A percentile compares a stretch with the other conserved stretches of the same genome.
Evolutionary conservation across 1,284 basidiomycete genomes (phyloP).

Genomic region (Anthracocystis walkeri): DNA sequence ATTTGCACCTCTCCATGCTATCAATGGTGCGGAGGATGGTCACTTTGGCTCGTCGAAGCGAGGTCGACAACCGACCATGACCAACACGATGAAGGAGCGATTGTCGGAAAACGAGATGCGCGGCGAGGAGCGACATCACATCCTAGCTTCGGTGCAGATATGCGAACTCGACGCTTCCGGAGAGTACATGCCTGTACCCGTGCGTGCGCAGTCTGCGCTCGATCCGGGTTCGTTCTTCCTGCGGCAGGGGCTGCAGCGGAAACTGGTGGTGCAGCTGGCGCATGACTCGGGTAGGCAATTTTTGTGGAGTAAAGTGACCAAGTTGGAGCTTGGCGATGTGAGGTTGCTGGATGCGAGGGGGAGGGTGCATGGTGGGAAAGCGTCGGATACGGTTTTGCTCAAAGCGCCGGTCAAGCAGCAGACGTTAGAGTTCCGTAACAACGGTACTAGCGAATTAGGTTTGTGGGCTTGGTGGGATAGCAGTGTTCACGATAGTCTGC

Average conservation of each 20-base stretch:
- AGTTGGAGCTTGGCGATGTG: constrained; percentile 83
- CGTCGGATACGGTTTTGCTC: constrained; percentile 62
- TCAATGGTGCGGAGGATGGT: constrained; percentile 10
- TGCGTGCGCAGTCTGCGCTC: constrained; percentile 80
- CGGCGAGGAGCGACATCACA: constrained; percentile 87
- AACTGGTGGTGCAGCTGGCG: constrained; percentile 80
- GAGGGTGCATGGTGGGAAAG: constrained; percentile 78
- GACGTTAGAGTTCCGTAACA: constrained; percentile 46
- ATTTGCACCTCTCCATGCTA: constrained; percentile 33
- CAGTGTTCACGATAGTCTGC: constrained; percentile 85
- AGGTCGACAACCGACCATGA: constrained; percentile 10
- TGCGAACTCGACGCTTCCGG: constrained; percentile 88
- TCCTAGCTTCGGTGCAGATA: constrained; percentile 85
- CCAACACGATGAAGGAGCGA: constrained; percentile 56
- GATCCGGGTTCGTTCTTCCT: constrained; percentile 89
- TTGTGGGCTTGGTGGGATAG: constrained; percentile 84
- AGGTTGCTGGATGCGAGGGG: constrained; percentile 87
- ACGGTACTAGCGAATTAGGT: constrained; percentile 54
- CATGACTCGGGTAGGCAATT: constrained; percentile 91
- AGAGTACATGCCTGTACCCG: constrained; percentile 84
- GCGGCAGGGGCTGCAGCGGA: constrained; percentile 91
- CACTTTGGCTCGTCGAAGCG: background rate
- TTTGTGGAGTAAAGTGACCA: constrained; percentile 83
- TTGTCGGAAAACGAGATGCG: constrained; percentile 89
- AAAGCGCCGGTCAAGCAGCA: constrained; percentile 57